These are phyloP conservation scores for Delitschia confertaspora DNA, from an alignment of 495 filamentous ascomycete species.

Conservation along the genomic window DNA sequence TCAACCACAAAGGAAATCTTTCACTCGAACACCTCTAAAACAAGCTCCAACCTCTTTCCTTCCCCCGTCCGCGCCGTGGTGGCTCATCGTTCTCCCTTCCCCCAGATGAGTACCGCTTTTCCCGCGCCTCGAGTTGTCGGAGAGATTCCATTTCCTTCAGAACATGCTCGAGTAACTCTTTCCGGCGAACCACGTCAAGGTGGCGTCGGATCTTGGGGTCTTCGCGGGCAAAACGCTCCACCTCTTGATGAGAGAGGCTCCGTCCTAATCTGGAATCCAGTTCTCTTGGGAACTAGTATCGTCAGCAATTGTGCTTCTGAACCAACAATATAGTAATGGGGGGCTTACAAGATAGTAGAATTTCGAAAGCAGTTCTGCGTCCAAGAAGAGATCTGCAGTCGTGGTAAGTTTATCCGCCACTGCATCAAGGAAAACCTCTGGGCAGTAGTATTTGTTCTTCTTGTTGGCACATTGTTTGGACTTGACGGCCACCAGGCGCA, in stretches of 20 bases:
- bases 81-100: constrained; percentile 16
- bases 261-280: constrained; percentile 81
- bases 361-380: constrained; percentile 91
- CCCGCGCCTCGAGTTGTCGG: constrained; percentile 55
- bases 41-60: constrained; percentile 31
- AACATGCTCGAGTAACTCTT: constrained; percentile 86
- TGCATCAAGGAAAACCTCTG: constrained; percentile 93
- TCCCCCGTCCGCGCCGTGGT: too few species aligned
- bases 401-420: constrained; percentile 91
- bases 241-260: constrained; percentile 62
- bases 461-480: constrained; percentile 73
- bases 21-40: too few species aligned
- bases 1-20: too few species aligned
- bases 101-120: constrained; percentile 28
- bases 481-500: constrained; percentile 78
- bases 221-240: constrained; percentile 86
- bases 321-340: neutral
- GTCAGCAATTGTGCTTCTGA: constrained; percentile 1
- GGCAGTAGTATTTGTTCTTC: constrained; percentile 91
- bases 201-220: constrained; percentile 82
- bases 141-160: constrained; percentile 89
- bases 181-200: constrained; percentile 81
- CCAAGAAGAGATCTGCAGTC: constrained; percentile 93
- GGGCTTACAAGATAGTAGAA: constrained; percentile 74
- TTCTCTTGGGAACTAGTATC: constrained; percentile 67